phyloP scores from a whole-genome alignment of 2,329 filamentous ascomycete species.

The Incumbomyces lentus region DNA sequence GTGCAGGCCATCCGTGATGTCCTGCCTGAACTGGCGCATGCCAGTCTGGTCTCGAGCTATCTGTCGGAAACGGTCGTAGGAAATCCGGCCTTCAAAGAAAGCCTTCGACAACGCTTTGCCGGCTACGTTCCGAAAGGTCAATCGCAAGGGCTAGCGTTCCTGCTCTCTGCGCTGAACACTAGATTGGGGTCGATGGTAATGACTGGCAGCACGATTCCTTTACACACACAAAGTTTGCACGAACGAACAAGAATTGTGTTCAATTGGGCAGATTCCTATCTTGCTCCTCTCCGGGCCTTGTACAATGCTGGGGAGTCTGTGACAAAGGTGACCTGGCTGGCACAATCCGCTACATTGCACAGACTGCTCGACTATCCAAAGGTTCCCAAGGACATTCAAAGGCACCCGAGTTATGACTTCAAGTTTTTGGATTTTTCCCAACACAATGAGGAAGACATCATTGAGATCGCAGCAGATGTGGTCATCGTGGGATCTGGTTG shows the following conservation, averaged over 20 bases:
- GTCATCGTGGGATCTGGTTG: constrained; percentile 81
- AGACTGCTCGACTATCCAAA: constrained; percentile 44
- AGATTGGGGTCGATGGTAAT: constrained; percentile 46
- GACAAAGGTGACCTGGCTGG: constrained; percentile 43
- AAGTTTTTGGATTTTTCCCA: constrained; percentile 48
- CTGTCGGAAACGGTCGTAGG: constrained; percentile 37
- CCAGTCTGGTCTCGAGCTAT: constrained; percentile 33
- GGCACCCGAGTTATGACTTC: constrained; percentile 43
- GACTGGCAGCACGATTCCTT: constrained; percentile 46
- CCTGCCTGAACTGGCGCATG: constrained; percentile 25
- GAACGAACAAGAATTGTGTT: constrained; percentile 45
- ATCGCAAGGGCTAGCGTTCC: constrained; percentile 39
- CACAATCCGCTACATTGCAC: constrained; percentile 40
- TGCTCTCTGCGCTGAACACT: constrained; percentile 45
- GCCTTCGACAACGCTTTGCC: constrained; percentile 38
- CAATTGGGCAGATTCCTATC: constrained; percentile 42
- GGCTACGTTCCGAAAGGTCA: constrained; percentile 39
- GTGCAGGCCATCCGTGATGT: constrained; percentile 20
- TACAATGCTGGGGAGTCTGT: constrained; percentile 41
- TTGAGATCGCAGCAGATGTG: constrained; percentile 57
- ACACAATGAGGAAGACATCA: constrained; percentile 44
- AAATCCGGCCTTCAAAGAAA: constrained; percentile 38
- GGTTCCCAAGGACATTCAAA: constrained; percentile 43
- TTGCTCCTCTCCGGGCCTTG: constrained; percentile 42
- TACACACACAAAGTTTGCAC: constrained; percentile 44